phyloP scores from a whole-genome alignment of 352 stramenopile species.

The Pythium sukuiense region DNA sequence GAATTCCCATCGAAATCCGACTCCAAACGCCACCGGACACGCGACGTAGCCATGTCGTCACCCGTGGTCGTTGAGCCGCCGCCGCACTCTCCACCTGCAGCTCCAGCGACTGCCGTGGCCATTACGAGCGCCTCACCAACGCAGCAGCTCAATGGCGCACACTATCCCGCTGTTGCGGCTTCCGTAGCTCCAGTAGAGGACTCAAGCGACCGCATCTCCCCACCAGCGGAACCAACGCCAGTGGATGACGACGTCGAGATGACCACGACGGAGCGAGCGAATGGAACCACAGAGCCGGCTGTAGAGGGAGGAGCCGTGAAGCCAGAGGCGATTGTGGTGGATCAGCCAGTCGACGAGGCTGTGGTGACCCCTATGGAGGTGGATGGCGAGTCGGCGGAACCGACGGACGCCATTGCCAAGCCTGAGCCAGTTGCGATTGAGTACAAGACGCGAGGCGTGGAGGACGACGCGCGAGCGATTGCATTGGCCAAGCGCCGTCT shows the following conservation, averaged over 20 bases:
- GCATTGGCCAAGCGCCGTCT: slow-evolving; percentile 30
- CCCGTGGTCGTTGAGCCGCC: slow-evolving; percentile 16
- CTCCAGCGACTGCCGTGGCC: not conserved
- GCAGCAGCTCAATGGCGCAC: not conserved
- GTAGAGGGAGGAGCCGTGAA: not conserved
- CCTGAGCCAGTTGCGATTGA: not conserved
- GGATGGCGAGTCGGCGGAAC: not conserved
- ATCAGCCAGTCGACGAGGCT: not conserved
- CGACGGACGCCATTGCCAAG: not conserved
- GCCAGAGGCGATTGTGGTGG: not conserved
- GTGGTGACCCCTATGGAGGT: slow-evolving; percentile 12
- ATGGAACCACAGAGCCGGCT: not conserved
- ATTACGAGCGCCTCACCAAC: not conserved
- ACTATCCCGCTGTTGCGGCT: not conserved
- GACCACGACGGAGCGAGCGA: not conserved
- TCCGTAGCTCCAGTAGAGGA: not conserved
- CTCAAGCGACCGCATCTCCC: not conserved
- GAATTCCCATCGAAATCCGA: slow-evolving; percentile 3
- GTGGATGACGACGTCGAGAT: slow-evolving; percentile 16
- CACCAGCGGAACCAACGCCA: slow-evolving; percentile 1
- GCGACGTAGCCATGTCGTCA: slow-evolving; percentile 24
- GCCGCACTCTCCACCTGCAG: not conserved
- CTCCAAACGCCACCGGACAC: not conserved
- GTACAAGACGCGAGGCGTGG: slow-evolving; percentile 5
- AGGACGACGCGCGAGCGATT: slow-evolving; percentile 25